phyloP scores from a whole-genome alignment of 176 grass and related monocot species.

The Aegilops bicornis region DNA sequence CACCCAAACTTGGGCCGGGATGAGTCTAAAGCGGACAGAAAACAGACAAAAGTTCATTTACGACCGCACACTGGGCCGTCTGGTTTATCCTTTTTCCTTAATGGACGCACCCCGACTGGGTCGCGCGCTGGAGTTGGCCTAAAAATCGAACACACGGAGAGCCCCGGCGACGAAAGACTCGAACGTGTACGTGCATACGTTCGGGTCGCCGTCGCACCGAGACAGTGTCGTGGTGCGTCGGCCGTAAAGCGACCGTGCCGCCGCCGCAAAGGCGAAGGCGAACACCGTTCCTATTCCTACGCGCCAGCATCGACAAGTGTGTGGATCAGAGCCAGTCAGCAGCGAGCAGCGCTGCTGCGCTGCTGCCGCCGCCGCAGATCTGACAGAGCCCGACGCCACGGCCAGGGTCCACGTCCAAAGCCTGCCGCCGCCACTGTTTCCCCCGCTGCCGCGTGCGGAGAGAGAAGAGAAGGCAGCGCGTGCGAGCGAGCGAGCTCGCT shows the following conservation, averaged over 20 bases:
- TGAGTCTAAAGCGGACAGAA: no score
- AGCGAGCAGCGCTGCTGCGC: neutral
- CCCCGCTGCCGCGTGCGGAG: conserved; percentile 14
- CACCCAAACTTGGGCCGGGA: no score
- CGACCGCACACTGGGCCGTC: no score
- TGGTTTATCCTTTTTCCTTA: no score
- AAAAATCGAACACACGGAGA: no score
- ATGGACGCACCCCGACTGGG: no score
- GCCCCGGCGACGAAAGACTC: no score
- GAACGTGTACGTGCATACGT: neutral
- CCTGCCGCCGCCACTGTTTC: neutral
- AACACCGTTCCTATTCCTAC: neutral
- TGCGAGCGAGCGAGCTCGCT: neutral
- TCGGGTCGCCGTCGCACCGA: neutral
- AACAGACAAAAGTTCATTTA: no score
- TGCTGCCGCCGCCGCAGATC: conserved; percentile 1
- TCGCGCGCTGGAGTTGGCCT: no score
- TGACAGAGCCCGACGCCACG: neutral
- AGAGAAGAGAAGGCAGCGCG: neutral
- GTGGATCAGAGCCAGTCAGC: neutral
- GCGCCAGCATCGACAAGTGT: neutral
- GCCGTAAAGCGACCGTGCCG: neutral
- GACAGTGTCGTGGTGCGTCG: neutral
- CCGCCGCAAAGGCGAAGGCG: neutral
- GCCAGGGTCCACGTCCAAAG: neutral